A percentile compares a stretch with the other conserved stretches of the same genome.
These are phyloP conservation scores for Panellus pusillus DNA, from an alignment of 768 basidiomycete genomes.

Conservation along the genomic window DNA sequence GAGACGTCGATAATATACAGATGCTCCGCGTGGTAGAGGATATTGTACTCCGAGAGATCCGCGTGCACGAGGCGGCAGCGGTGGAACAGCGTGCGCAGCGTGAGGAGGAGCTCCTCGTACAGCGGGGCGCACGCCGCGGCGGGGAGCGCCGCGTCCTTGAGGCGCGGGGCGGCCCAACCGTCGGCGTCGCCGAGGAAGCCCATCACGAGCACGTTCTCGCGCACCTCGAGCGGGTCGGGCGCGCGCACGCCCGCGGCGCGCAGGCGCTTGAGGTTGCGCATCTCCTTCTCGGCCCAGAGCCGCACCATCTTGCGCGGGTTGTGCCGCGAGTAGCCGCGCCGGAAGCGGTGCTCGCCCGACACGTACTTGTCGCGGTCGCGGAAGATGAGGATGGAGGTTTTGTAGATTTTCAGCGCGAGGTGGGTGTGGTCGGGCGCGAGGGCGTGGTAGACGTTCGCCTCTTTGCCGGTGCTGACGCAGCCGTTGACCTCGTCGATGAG, in stretches of 20 bases:
- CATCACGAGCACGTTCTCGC: conserved; percentile 98
- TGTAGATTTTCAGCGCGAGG: conserved; percentile 95
- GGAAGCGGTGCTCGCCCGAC: conserved; percentile 93
- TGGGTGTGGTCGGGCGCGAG: conserved; percentile 54
- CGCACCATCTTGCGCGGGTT: conserved; percentile 99
- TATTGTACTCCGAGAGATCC: conserved; percentile 97
- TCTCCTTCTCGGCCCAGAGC: conserved; percentile 98
- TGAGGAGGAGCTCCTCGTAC: conserved; percentile 79
- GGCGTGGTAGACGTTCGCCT: conserved; percentile 98
- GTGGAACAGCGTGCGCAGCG: conserved; percentile 83
- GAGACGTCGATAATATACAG: conserved; percentile 97
- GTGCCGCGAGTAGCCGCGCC: conserved; percentile 80
- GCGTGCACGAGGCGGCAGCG: conserved; percentile 94
- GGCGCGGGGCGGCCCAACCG: conserved; percentile 88
- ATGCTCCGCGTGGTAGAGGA: conserved; percentile 80
- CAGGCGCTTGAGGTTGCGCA: conserved; percentile 90
- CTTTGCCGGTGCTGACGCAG: conserved; percentile 97
- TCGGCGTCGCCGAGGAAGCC: conserved; percentile 80
- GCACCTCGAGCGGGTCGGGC: conserved; percentile 88
- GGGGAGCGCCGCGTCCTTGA: conserved; percentile 79
- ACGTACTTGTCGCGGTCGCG: conserved; percentile 98
- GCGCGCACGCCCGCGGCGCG: conserved; percentile 80
- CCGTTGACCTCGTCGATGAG: conserved; percentile 90
- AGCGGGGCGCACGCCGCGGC: conserved; percentile 52
- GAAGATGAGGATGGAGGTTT: conserved; percentile 96